Percentiles rank a stretch among this genome's conserved stretches.
phyloP scores from a whole-genome alignment of 495 filamentous ascomycete species.

The Penicillium cosmopolitanum region DNA sequence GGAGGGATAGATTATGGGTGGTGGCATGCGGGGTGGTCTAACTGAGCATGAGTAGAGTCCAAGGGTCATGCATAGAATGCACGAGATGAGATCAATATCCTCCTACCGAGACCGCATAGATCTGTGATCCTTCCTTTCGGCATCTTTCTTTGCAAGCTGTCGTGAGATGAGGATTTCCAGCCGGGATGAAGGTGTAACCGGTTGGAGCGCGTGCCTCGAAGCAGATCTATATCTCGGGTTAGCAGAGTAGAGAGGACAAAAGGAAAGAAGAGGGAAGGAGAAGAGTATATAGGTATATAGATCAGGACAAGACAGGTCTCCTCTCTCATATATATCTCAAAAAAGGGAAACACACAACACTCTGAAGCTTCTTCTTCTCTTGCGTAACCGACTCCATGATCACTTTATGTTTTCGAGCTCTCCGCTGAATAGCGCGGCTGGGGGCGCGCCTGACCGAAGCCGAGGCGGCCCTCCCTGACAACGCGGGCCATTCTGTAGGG shows the following conservation, averaged over 20 bases:
- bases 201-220: constrained; percentile 62
- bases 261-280: background rate
- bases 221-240: constrained; percentile 40
- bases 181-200: constrained; percentile 85
- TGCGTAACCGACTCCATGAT: constrained; percentile 60
- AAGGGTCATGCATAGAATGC: background rate
- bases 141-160: constrained; percentile 79
- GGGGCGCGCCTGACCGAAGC: constrained; percentile 38
- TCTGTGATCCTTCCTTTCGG: constrained; percentile 64
- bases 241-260: background rate
- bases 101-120: constrained; percentile 78
- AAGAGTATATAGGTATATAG: constrained; percentile 5
- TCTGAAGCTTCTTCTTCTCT: constrained; percentile 62
- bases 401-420: constrained; percentile 58
- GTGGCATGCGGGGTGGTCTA: constrained; percentile 51
- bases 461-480: constrained; percentile 36
- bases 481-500: constrained; percentile 43
- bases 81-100: background rate
- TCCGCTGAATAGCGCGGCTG: constrained; percentile 35
- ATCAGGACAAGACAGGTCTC: background rate
- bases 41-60: constrained; percentile 17
- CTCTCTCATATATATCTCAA: too few relatives aligned
- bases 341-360: constrained; percentile 51
- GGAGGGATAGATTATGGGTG: constrained; percentile 59
- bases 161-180: constrained; percentile 76